phyloP scores from a whole-genome alignment of 169 alveolate species.

The Perkinsus chesapeaki region DNA sequence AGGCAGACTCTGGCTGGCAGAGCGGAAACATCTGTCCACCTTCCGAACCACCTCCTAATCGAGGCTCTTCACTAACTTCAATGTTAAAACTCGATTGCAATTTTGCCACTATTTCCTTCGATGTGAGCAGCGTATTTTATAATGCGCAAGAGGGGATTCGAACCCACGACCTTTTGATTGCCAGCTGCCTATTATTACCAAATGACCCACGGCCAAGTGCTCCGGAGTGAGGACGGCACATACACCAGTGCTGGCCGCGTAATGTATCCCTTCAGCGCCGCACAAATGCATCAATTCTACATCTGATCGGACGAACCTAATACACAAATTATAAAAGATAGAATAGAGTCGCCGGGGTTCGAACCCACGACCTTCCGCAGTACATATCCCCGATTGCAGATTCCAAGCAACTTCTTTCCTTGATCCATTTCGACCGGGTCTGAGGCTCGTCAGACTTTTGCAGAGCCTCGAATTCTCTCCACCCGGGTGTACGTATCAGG shows the following conservation, averaged over 20 bases:
- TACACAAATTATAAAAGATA: neutral
- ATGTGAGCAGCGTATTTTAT: constrained; percentile 29
- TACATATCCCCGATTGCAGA: neutral
- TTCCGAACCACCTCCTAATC: no score
- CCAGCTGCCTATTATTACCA: constrained; percentile 33
- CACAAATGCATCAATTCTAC: constrained; percentile 44
- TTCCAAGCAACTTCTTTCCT: neutral
- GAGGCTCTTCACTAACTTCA: no score
- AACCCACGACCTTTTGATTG: neutral
- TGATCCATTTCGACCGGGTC: constrained; percentile 11
- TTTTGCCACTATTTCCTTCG: constrained; percentile 22
- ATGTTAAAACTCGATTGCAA: no score
- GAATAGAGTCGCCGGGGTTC: neutral
- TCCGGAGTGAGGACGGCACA: constrained; percentile 50
- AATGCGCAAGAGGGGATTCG: constrained; percentile 33
- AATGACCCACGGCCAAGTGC: constrained; percentile 51
- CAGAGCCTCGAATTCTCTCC: constrained; percentile 25
- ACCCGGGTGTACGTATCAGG: constrained; percentile 38
- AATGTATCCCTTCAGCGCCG: constrained; percentile 38
- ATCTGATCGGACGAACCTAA: constrained; percentile 47
- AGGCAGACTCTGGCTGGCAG: no score
- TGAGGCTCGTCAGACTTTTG: neutral
- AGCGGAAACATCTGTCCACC: no score
- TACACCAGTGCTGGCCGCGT: constrained; percentile 63
- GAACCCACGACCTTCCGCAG: neutral